Base-by-base conservation (phyloP, 805 yeast species). In the Barnettozyma botsteinii region DNA sequence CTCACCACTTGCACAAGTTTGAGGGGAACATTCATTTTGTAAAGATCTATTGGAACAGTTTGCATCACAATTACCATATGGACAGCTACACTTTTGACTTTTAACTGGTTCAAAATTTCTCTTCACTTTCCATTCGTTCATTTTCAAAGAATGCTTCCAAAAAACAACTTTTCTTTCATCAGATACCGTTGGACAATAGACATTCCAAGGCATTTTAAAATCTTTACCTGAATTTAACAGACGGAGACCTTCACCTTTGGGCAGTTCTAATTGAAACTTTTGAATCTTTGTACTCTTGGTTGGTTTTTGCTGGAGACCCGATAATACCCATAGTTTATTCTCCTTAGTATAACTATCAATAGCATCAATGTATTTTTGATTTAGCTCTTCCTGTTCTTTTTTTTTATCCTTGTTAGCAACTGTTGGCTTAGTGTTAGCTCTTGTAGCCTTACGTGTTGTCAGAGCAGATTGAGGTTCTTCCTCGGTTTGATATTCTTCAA, bases 11-110 rank as follows among this genome's bases (percentile, higher is more conserved):
- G 60, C 56, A 48, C 71, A 67, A 41, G 51, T 55, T 2, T 31
- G 18, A 2, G 55, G 23, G 22, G 58, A 57, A 33, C 72, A 67
- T 45, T 67, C 72, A 22, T 49, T 48, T 36, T 59, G 64, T 8
- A 57, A 39, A 3, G 47, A 34, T 30, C 54, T 40, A 45, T 67
- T 67, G 25, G 53, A 43, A 45, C 71, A 66, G 14, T 48, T 41
- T 5, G 57, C 62, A 4, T 51, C 70, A 46, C 72, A 67, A 9
- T 31, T 8, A 2, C 35, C 27, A 8, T 35, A 40, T 2, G 21
- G 23, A 38, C 64, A 61, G 20, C 27, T 33, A 37, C 64, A 60
- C 11, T 23, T n/a, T 3, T 38, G 35, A n/a, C 28, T 34, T 12
- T 31, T 29, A 2, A 14, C 18, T 2, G 22, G 19, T 31, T 28